Evolutionary conservation across 1,284 basidiomycete genomes (phyloP), one percentile per base, ranked within the genome.

Genomic region (Cutaneotrichosporon arboriforme): DNA sequence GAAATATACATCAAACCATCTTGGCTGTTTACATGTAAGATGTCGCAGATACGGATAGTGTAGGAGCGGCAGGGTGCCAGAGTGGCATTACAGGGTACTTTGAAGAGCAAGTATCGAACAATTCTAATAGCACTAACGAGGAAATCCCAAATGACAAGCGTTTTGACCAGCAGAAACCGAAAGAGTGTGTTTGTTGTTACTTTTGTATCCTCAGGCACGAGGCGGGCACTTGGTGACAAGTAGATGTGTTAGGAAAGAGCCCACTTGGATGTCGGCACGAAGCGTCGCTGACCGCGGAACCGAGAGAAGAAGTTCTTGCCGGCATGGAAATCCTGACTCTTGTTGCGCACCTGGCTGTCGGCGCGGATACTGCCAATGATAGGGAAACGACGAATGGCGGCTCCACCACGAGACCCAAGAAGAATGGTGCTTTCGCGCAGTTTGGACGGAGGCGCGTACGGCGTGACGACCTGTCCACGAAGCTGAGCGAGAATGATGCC

Each of bases 401-500:
- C 58, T 7, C 68, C 70, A 18, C 52, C 53, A 5, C 47, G 52
- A 4, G 57, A 54, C 8, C 70, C 70, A 8, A 72, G 57, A n/a
- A 69, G 64, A n/a, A 72, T 61, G 18, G 66, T 57, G 23, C 38
- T 44, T 38, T 58, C 50, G 26, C 42, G 35, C 17, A 58, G 35
- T 17, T 39, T 21, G 21, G 60, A 63, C 21, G 42, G 45, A 13
- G 43, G 49, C 14, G 37, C 4, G 59, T 65, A 68, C 14, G 56
- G 58, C 57, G 65, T 64, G 3, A 66, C 44, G 9, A 51, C 52
- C 47, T 63, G 62, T 18, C 61, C 62, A 37, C 64, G 63, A 46
- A 66, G 44, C n/a, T 62, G 64, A 21, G 63, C 59, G 10, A 64
- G 49, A 39, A 72, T 60, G 51, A 66, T 69, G 31, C 37, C 58